Percentiles rank a stretch among this genome's conserved stretches.
Conservation (phyloP, 1,139 yeast genomes). For the Yamadazyma membranifaciens region DNA sequence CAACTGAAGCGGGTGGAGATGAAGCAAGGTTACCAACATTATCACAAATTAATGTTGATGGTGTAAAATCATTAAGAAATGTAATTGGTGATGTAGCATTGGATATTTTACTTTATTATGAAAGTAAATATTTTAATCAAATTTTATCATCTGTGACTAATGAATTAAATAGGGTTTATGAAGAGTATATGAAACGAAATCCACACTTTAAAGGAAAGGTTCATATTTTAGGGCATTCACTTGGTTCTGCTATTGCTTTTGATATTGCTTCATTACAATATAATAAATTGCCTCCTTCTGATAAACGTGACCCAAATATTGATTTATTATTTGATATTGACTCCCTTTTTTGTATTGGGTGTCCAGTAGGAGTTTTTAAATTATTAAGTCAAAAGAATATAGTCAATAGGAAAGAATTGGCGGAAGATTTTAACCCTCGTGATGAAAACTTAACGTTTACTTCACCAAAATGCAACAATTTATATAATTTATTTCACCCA, state of each 20-base stretch:
- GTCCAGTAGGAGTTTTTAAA: slow-evolving; percentile 88
- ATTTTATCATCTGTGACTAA: slow-evolving; percentile 64
- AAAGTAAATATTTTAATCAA: slow-evolving; percentile 63
- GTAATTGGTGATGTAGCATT: slow-evolving; percentile 82
- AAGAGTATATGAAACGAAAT: slow-evolving; percentile 56
- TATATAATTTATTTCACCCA: slow-evolving; percentile 81
- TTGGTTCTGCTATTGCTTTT: slow-evolving; percentile 83
- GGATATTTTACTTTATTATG: slow-evolving; percentile 83
- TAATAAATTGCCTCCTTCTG: slow-evolving; percentile 17
- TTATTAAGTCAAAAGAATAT: slow-evolving; percentile 61
- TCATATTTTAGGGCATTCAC: slow-evolving; percentile 84
- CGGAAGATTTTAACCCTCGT: slow-evolving; percentile 20
- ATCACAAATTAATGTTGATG: slow-evolving; percentile 74
- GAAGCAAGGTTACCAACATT: slow-evolving; percentile 57
- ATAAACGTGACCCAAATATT: slow-evolving; percentile 20
- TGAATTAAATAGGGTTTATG: slow-evolving; percentile 71
- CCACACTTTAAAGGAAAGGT: slow-evolving; percentile 79
- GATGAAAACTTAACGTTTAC: slow-evolving; percentile 14
- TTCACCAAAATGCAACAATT: slow-evolving; percentile 55
- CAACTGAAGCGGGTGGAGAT: slow-evolving; percentile 29
- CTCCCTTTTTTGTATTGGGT: slow-evolving; percentile 78
- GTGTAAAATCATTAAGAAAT: slow-evolving; percentile 73
- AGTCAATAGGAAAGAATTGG: slow-evolving; percentile 31
- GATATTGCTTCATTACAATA: slow-evolving; percentile 72
- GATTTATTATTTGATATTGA: slow-evolving; percentile 68